Percentiles rank a stretch among this genome's conserved stretches.
Conservation (phyloP, 1,284 basidiomycete species). For the Leucoagaricus sp. region DNA sequence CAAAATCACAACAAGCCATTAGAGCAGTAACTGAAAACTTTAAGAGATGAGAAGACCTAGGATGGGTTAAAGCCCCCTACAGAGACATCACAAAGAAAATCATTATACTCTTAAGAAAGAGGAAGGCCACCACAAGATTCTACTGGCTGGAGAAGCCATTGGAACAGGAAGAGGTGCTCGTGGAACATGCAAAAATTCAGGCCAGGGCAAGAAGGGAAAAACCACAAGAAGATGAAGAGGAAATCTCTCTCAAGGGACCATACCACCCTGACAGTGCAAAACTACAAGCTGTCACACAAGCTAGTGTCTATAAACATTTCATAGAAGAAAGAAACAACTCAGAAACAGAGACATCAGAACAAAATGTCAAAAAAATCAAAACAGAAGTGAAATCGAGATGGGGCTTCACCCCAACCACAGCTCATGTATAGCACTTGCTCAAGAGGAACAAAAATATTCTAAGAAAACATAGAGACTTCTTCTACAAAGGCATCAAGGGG, state of each 20-base stretch:
- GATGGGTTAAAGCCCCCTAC: conserved; percentile 1
- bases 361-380: neutral
- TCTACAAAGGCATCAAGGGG: neutral
- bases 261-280: conserved; percentile 3
- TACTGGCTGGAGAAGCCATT: conserved; percentile 1
- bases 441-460: neutral
- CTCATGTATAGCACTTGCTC: neutral
- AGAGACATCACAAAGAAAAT: neutral
- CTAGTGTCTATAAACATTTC: neutral
- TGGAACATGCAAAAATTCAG: too few species aligned
- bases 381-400: neutral
- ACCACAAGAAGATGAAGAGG: neutral
- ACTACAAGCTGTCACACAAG: conserved; percentile 1
- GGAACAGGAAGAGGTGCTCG: too few species aligned
- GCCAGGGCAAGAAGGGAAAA: neutral
- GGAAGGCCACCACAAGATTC: neutral
- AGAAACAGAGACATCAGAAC: neutral
- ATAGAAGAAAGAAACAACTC: neutral
- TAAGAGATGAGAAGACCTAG: neutral
- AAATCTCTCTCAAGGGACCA: neutral
- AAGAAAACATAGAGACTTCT: conserved; percentile 1
- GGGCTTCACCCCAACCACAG: neutral
- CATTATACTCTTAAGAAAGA: neutral
- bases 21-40: neutral
- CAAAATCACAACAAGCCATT: conserved; percentile 9